Evolutionary conservation across 331 rosid species (phyloP), one percentile per base, ranked within the genome.

Genomic region (Erythrophleum ivorense): DNA sequence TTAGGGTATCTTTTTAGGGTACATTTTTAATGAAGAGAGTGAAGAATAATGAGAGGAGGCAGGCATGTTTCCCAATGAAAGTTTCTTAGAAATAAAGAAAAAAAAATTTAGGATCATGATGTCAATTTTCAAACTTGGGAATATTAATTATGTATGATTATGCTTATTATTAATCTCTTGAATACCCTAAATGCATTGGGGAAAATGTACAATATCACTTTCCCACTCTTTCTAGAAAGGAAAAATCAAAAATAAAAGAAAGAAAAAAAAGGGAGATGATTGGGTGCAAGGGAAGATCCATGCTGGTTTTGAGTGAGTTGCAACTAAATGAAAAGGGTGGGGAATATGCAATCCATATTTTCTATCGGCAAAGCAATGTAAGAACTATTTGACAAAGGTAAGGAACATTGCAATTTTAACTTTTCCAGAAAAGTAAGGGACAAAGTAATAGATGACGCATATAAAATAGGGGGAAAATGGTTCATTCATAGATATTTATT

Each of bases 11-110:
- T 78, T 82, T 70, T 76, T 29, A 75, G 80, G 85, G 65, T 76
- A 62, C 66, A 49, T 46, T 84, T 75, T 75, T 36, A 84, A 74
- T 55, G 88, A 86, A 71, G 55, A 49, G 81, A 82, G 53, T 38
- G 76, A 76, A 43, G 74, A 65, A 59, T 49, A 79, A 43, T 80
- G 50, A 24, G 76, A 38, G 72, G 63, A 75, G 82, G 84, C 76
- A 79, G 82, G 86, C 73, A 79, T 73, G 58, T 86, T 86, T 77
- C 76, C 85, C 87, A 85, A 80, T 82, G 83, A 80, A 81, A 84
- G 89, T 89, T 88, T 59, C 93, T 89, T 92, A 84, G 89, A 85
- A 89, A 81, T 71, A 86, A 90, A 90, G 94, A 71, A 64, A 84
- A 64, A 84, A 81, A 75, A 71, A 78, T 70, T 84, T 84, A 62